These are phyloP conservation scores for Medicago ruthenica DNA, from an alignment of 306 rosid genomes.

Conservation along the genomic window DNA sequence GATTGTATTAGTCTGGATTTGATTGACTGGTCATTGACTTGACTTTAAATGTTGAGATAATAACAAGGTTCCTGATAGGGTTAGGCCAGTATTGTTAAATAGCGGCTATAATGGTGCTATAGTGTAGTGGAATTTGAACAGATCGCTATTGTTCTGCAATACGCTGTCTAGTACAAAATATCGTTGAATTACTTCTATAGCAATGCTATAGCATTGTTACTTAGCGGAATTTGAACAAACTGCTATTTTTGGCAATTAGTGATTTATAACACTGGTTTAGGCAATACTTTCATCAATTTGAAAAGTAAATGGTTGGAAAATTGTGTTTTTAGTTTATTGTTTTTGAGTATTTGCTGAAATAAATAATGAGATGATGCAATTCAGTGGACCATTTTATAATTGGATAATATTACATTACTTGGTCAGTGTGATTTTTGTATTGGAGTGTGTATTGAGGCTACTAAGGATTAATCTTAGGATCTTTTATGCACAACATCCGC, in stretches of 20 bases:
- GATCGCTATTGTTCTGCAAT: no score
- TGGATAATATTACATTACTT: slow-evolving; percentile 11
- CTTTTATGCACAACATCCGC: background rate
- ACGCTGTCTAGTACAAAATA: no score
- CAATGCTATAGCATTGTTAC: no score
- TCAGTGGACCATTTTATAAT: slow-evolving; percentile 15
- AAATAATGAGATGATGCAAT: slow-evolving; percentile 13
- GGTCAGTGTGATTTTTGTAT: slow-evolving; percentile 4
- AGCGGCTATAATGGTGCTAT: no score
- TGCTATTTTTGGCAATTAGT: no score
- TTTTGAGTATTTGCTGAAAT: slow-evolving; percentile 28
- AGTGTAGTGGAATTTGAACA: no score
- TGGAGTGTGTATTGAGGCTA: slow-evolving; percentile 11
- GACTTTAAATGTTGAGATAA: slow-evolving; percentile 5
- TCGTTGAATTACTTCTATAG: no score
- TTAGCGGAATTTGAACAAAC: no score
- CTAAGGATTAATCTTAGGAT: slow-evolving; percentile 16
- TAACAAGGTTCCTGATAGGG: slow-evolving; percentile 1
- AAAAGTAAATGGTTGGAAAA: slow-evolving; percentile 27
- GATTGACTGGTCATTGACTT: slow-evolving; percentile 8
- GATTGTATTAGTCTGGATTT: slow-evolving; percentile 34
- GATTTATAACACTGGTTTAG: no score
- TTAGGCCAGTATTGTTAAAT: background rate
- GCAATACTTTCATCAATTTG: background rate
- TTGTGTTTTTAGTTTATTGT: background rate